phyloP scores from a whole-genome alignment of 352 stramenopile genomes.

The Phytophthora citricola region DNA sequence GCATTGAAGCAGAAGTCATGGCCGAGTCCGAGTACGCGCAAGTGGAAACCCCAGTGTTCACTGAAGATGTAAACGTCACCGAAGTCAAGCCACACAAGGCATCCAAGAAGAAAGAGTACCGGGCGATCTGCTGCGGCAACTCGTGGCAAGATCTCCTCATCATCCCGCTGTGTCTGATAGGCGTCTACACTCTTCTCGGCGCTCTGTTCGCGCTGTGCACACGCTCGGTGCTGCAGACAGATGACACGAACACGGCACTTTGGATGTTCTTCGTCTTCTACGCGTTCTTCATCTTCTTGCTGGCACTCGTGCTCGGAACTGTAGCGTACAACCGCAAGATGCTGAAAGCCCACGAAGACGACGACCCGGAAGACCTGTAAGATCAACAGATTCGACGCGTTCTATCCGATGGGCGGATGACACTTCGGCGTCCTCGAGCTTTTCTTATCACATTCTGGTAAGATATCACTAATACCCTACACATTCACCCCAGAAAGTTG shows the following conservation, averaged over 20 bases:
- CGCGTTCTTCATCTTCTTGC: conserved; percentile 64
- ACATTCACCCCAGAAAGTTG: conserved; percentile 12
- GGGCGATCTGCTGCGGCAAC: conserved; percentile 73
- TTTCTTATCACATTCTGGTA: background rate
- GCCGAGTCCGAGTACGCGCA: conserved; percentile 22
- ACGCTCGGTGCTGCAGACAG: conserved; percentile 74
- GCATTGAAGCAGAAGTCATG: conserved; percentile 20
- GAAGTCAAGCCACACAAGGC: conserved; percentile 66
- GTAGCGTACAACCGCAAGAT: conserved; percentile 73
- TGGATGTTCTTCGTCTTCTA: conserved; percentile 85
- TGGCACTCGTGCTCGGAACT: conserved; percentile 66
- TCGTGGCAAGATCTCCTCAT: conserved; percentile 76
- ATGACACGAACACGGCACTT: conserved; percentile 79
- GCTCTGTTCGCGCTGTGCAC: conserved; percentile 78
- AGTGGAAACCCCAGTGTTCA: conserved; percentile 14
- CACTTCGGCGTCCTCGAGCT: background rate
- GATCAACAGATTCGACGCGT: background rate
- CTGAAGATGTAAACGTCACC: conserved; percentile 51
- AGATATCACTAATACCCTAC: conserved; percentile 21
- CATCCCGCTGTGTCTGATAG: conserved; percentile 66
- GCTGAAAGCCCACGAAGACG: conserved; percentile 54
- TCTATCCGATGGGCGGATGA: background rate
- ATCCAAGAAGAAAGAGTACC: conserved; percentile 40
- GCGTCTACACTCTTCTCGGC: conserved; percentile 68
- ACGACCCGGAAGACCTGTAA: conserved; percentile 34